A percentile compares a stretch with the other conserved stretches of the same genome.
Conservation (phyloP, 2,329 filamentous ascomycete genomes). For the Epichloe sp. region DNA sequence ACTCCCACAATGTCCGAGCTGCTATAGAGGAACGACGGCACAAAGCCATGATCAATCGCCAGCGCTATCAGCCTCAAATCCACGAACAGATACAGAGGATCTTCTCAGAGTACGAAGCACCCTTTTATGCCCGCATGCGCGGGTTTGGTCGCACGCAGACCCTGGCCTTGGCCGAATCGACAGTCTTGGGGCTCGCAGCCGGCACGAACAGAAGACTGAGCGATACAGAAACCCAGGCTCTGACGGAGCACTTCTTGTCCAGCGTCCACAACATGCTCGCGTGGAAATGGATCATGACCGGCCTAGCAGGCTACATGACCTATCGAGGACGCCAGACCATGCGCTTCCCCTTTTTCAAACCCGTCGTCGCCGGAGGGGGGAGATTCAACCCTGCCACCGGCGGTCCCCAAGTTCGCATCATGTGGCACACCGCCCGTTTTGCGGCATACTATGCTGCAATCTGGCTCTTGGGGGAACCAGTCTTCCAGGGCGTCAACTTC, state of each 20-base stretch:
- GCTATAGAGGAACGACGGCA: slow-evolving; percentile 22
- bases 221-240: slow-evolving; percentile 23
- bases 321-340: slow-evolving; percentile 19
- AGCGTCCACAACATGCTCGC: slow-evolving; percentile 19
- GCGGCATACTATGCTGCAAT: slow-evolving; percentile 18
- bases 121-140: slow-evolving; percentile 18
- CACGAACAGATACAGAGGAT: slow-evolving; percentile 19
- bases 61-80: slow-evolving; percentile 17
- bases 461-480: slow-evolving; percentile 13
- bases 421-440: slow-evolving; percentile 26
- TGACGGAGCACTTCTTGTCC: slow-evolving; percentile 20
- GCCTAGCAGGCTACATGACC: slow-evolving; percentile 13
- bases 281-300: slow-evolving; percentile 16
- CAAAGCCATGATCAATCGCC: slow-evolving; percentile 14
- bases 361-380: slow-evolving; percentile 12
- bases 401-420: slow-evolving; percentile 12
- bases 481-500: slow-evolving; percentile 19
- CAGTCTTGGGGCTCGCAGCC: slow-evolving; percentile 16
- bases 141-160: slow-evolving; percentile 16
- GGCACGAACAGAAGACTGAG: slow-evolving; percentile 18
- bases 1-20: slow-evolving; percentile 13
- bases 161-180: slow-evolving; percentile 16
- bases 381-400: slow-evolving; percentile 19
- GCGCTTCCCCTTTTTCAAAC: slow-evolving; percentile 28
- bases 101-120: slow-evolving; percentile 20